A percentile compares a stretch with the other conserved stretches of the same genome.
phyloP scores from a whole-genome alignment of 768 basidiomycete species.

The Lentinula sp. region DNA sequence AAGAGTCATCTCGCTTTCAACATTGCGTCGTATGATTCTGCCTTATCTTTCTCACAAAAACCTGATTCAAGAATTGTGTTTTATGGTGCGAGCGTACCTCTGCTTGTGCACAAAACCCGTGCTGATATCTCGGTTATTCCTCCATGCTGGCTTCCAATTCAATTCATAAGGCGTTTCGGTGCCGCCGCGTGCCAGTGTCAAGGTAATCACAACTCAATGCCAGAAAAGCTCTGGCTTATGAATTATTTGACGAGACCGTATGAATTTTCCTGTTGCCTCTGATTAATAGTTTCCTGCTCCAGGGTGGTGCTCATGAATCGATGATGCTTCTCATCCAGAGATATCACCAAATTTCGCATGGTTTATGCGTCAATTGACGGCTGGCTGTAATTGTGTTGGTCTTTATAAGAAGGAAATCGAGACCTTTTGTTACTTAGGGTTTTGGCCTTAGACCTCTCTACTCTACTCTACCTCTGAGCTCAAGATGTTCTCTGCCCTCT shows the following conservation, averaged over 20 bases:
- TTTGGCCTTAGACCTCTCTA: neutral
- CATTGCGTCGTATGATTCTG: too few species aligned
- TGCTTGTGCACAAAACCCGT: neutral
- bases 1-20: too few species aligned
- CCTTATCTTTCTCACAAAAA: neutral
- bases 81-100: neutral
- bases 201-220: neutral
- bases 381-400: neutral
- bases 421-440: neutral
- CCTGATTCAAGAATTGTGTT: neutral
- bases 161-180: neutral
- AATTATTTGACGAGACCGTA: neutral
- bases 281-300: neutral
- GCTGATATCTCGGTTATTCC: neutral
- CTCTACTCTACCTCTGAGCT: neutral
- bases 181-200: neutral
- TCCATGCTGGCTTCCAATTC: neutral
- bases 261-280: neutral
- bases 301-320: neutral
- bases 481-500: conserved; percentile 29
- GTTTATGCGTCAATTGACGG: neutral
- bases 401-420: neutral
- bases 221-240: neutral
- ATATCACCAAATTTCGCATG: neutral
- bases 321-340: neutral